Base-by-base conservation (phyloP, 1,284 basidiomycete genomes). In the Leccinum angustisporum region DNA sequence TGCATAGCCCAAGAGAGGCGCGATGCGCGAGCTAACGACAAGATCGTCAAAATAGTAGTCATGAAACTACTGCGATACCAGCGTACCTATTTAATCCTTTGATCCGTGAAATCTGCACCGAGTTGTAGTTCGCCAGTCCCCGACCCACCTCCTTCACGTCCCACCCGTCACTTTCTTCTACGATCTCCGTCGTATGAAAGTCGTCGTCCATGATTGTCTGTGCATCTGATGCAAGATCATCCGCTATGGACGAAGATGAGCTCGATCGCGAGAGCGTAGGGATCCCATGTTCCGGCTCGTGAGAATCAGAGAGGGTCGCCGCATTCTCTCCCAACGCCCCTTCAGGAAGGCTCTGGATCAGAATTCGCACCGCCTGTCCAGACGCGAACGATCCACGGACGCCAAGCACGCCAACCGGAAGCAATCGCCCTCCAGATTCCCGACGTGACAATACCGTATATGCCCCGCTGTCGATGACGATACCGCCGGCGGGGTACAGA, bases 51-150 rank as follows among this genome's bases (percentile, higher is more conserved):
- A 34, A 3, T 5, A 9, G 10, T 5, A 7, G 3, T 4, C 1
- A 5, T 50, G 10, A 2, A 34, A 1, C 5, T 5, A 46, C 7
- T 6, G 2, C 0, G 21, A 33, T 1, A 5, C 13, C 0, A 11
- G 76, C 84, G 53, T 68, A 94, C 94, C 94, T 97, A 75, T 95
- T 93, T 69, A 92, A 73, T 1, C 97, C 96, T 74, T 94, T 96
- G 63, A 98, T 90, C 63, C 88, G 84, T 60, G 86, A 83, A 65
- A 98, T 95, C 76, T 98, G 96, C 51, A 87, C 89, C 51, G 92
- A 97, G 72, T 97, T 98, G 74, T 98, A 99, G 77, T 97, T 98
- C 10, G 94, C 94, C 52, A 98, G 79, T 0, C 97, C 97, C 51
- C 96, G 85, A 0, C 96, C 97, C 31, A 99, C 92, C 74, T 98